phyloP scores from a whole-genome alignment of 257 asterid genomes.

The Solanum lycopersicoides region DNA sequence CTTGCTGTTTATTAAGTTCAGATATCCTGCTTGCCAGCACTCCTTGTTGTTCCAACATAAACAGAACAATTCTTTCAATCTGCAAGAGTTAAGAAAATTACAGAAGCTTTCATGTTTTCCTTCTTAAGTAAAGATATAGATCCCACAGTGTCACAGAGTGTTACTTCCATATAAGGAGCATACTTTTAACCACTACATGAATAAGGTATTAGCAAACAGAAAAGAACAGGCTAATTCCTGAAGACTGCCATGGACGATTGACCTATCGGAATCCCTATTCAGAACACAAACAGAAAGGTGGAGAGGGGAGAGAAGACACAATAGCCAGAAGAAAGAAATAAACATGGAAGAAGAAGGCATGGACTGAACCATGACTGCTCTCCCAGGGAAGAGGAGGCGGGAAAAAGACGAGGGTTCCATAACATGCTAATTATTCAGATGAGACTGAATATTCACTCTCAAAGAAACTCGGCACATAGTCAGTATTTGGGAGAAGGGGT shows the following conservation, averaged over 20 bases:
- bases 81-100: constrained; percentile 20
- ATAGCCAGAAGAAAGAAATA: neutral
- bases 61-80: constrained; percentile 91
- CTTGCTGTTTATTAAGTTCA: constrained; percentile 55
- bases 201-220: neutral
- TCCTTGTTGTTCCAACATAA: constrained; percentile 95
- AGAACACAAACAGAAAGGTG: neutral
- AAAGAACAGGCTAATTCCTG: neutral
- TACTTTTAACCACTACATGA: neutral
- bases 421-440: neutral
- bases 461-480: neutral
- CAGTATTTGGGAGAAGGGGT: neutral
- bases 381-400: neutral
- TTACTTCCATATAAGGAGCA: neutral
- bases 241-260: neutral
- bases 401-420: neutral
- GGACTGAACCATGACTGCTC: neutral
- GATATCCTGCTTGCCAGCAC: constrained; percentile 65
- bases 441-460: neutral
- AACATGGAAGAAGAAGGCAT: neutral
- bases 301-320: neutral
- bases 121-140: neutral
- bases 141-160: neutral
- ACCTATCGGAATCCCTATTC: neutral
- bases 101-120: neutral